Evolutionary conservation across 306 rosid species (phyloP).

Genomic region (Herpetospermum pedunculosum): DNA sequence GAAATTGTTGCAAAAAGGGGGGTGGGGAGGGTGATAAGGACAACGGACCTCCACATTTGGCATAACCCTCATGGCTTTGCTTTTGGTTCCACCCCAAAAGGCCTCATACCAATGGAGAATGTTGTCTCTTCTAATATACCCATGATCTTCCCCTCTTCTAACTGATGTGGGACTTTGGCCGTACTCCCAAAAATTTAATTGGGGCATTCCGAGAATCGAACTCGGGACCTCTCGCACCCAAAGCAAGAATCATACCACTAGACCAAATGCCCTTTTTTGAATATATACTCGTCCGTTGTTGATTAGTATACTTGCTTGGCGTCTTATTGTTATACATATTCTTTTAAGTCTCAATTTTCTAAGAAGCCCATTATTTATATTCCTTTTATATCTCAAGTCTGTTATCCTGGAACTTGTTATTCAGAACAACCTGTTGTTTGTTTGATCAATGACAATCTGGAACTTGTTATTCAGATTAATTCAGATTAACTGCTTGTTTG

Average conservation of each 20-base stretch:
- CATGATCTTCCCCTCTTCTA: too few relatives aligned
- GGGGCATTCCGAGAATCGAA: conserved; percentile 13
- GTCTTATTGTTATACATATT: neutral
- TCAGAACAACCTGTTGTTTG: neutral
- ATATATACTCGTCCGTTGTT: neutral
- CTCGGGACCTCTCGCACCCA: conserved; percentile 6
- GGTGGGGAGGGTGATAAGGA: neutral
- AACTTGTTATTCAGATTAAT: neutral
- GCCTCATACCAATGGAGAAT: too few relatives aligned
- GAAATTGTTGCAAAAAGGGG: neutral
- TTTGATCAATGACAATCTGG: neutral
- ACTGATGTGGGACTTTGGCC: too few relatives aligned
- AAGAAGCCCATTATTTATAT: neutral
- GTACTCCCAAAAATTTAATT: too few relatives aligned
- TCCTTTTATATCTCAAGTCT: neutral
- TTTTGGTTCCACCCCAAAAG: too few relatives aligned
- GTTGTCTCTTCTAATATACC: too few relatives aligned
- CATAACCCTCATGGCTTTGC: too few relatives aligned
- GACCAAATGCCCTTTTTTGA: neutral
- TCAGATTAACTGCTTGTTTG: neutral
- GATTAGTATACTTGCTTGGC: neutral
- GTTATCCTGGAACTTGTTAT: neutral
- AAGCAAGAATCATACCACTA: neutral
- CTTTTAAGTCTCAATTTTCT: neutral
- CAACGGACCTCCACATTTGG: too few relatives aligned